phyloP scores from a whole-genome alignment of 1,284 basidiomycete genomes.

The Pseudozyma tsukubaensis region DNA sequence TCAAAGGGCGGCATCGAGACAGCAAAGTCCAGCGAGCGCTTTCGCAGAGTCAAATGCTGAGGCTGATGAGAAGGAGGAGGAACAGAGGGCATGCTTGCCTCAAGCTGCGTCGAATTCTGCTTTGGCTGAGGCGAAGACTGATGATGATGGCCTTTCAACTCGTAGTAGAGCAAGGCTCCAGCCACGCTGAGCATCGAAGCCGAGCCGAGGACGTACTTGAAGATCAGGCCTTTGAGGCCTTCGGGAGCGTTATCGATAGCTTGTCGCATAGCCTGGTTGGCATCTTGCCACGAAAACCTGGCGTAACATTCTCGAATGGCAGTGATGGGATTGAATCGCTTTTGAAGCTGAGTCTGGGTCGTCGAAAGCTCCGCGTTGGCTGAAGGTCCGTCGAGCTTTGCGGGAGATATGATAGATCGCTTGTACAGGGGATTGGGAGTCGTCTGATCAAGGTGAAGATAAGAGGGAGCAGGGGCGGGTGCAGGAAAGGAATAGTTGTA shows the following conservation, averaged over 20 bases:
- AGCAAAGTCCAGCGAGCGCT: not conserved
- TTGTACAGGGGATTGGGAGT: not conserved
- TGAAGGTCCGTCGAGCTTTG: not conserved
- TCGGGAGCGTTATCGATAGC: not conserved
- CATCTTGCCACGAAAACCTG: not conserved
- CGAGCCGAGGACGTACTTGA: conserved; percentile 7
- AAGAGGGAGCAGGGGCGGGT: not conserved
- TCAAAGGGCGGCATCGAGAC: not conserved
- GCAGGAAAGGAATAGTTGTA: not conserved
- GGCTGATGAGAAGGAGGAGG: not conserved
- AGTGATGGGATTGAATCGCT: conserved; percentile 9
- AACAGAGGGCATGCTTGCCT: not conserved
- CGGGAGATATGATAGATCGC: not conserved
- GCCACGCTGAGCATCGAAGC: conserved; percentile 4
- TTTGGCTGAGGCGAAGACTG: not conserved
- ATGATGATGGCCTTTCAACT: not conserved
- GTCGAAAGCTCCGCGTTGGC: too few species aligned
- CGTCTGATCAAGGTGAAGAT: not conserved
- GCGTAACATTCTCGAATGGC: not conserved
- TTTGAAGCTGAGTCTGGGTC: not conserved
- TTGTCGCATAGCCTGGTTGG: not conserved
- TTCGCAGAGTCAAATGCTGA: not conserved
- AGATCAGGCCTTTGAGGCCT: not conserved
- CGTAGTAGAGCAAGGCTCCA: conserved; percentile 1
- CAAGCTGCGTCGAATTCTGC: not conserved